Base-by-base conservation (phyloP, 495 filamentous ascomycete genomes). In the Trichoderma virens region DNA sequence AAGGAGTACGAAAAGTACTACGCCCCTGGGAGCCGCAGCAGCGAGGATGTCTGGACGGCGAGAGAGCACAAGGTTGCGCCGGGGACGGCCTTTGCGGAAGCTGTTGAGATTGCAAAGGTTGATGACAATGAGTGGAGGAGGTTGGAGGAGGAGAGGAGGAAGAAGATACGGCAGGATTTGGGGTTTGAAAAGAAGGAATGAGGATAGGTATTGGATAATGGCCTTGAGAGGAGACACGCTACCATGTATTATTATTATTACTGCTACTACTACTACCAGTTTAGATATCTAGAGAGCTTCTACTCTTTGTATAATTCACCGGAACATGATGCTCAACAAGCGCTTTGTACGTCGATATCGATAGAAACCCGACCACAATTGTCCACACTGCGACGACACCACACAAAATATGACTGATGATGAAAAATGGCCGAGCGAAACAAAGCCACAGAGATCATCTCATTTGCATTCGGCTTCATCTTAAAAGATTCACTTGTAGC, bases 41-140 rank as follows among this genome's bases (percentile, higher is more conserved):
- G 91, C 78, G 90, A 96, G 79, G 91, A 97, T 82, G 82, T 98
- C 43, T 98, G 95, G 95, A 83, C 88, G 76, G 75, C 84, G 65
- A 83, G 94, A 66, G 72, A 74, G 34, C 75, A 77, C 67, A 72
- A 71, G 66, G 65, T 88, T 6, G 70, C 73, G 67, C 70, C 69
- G 27, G 82, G 74, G 7, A 70, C 72, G 3, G 77, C 71, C 3
- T 83, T 80, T 68, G 69, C 68, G 30, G 73, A 78, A 51, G 74
- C 72, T 20, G 76, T 86, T 16, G 75, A 72, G 34, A 73, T 75
- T 63, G 80, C 86, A 2, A 84, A 86, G 65, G 68, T 81, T 66
- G 81, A 79, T 66, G 87, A 90, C 69, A 83, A 82, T 69, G 86
- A 85, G 74, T 85, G 79, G 66, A 70, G 82, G 62, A 75, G 80